These are phyloP conservation scores for Nemania bipapillata DNA, from an alignment of 2,329 filamentous ascomycete species.

Conservation along the genomic window DNA sequence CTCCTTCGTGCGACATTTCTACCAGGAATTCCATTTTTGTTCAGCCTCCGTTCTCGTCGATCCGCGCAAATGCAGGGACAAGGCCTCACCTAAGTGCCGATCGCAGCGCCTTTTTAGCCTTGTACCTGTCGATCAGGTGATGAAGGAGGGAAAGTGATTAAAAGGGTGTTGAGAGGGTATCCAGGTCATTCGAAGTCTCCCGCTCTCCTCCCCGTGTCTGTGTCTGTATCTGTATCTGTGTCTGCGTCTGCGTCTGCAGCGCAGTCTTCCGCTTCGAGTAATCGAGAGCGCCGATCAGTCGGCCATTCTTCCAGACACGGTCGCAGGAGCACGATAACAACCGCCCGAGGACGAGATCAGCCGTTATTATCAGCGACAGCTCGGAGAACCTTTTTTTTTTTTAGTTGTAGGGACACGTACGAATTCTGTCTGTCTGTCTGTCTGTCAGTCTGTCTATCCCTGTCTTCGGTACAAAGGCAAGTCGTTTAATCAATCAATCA, in stretches of 20 bases:
- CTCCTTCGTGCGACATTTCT: constrained; percentile 20
- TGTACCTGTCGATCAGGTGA: constrained; percentile 36
- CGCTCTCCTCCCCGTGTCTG: constrained; percentile 3
- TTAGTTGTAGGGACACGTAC: background rate
- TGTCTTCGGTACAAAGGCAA: background rate
- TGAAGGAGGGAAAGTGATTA: constrained; percentile 20
- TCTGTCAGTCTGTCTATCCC: too few relatives aligned
- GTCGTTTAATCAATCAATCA: background rate
- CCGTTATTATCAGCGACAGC: constrained; percentile 31
- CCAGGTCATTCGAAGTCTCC: background rate
- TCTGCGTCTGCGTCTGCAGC: too few relatives aligned
- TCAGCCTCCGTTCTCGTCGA: constrained; percentile 24
- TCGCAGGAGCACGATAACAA: constrained; percentile 2
- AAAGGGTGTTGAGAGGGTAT: constrained; percentile 10
- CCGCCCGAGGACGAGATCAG: constrained; percentile 28
- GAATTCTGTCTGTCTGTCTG: too few relatives aligned
- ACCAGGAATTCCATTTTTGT: constrained; percentile 25
- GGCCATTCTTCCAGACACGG: constrained; percentile 16
- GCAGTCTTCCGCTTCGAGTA: constrained; percentile 22
- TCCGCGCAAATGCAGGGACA: constrained; percentile 24
- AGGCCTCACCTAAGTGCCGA: constrained; percentile 29
- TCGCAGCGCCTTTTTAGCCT: constrained; percentile 35
- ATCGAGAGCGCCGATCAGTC: constrained; percentile 21
- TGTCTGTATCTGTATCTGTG: too few relatives aligned
- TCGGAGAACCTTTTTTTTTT: constrained; percentile 10